These are phyloP conservation scores for Gossypium aridum DNA, from an alignment of 441 rosid genomes.

Conservation along the genomic window DNA sequence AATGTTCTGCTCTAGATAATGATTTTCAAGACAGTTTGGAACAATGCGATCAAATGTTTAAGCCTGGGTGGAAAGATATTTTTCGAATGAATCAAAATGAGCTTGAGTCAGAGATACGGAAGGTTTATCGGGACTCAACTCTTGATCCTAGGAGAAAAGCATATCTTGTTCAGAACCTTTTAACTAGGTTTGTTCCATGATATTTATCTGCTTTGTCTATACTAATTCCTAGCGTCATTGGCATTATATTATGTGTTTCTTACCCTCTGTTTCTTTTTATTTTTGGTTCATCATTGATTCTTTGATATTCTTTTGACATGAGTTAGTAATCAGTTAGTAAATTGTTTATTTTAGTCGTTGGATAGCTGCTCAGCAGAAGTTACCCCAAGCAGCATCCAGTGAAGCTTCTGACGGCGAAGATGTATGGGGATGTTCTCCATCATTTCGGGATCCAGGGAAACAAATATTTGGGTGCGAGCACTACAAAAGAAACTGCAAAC, in stretches of 20 bases:
- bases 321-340: not conserved
- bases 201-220: not conserved
- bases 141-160: conserved; percentile 82
- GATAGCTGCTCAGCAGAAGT: conserved; percentile 51
- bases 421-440: conserved; percentile 20
- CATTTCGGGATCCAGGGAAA: conserved; percentile 37
- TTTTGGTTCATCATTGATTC: not conserved
- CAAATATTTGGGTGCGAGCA: conserved; percentile 45
- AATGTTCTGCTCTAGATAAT: conserved; percentile 27
- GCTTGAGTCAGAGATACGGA: conserved; percentile 73
- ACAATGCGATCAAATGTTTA: conserved; percentile 33
- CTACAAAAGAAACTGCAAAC: conserved; percentile 49
- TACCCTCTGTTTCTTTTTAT: not conserved
- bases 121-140: conserved; percentile 64
- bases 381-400: conserved; percentile 21
- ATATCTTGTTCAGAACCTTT: conserved; percentile 65
- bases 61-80: conserved; percentile 56
- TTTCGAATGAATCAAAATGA: conserved; percentile 57
- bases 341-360: conserved; percentile 31
- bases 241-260: not conserved
- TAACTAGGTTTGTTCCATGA: conserved; percentile 52
- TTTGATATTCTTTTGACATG: not conserved
- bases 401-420: conserved; percentile 29
- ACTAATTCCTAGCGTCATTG: not conserved
- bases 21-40: conserved; percentile 41